phyloP scores from a whole-genome alignment of 306 rosid species.

The Crotalaria pallida region DNA sequence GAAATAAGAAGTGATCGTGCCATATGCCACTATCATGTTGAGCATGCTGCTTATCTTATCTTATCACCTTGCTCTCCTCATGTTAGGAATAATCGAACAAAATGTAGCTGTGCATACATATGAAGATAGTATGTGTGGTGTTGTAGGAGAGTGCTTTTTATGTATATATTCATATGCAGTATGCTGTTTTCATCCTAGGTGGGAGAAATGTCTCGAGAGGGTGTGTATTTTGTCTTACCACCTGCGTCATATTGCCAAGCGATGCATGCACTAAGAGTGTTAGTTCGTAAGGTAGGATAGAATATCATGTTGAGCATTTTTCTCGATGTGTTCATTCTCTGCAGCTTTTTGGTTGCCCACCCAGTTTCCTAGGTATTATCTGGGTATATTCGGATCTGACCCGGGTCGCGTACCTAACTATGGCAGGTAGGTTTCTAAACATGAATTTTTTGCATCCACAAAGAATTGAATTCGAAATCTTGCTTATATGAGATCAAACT shows the following conservation, averaged over 20 bases:
- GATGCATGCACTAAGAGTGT: background rate
- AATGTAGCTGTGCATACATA: constrained; percentile 20
- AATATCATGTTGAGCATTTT: constrained; percentile 5
- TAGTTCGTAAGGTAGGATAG: background rate
- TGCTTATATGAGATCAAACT: no score
- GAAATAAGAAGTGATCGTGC: constrained; percentile 3
- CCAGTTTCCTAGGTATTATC: no score
- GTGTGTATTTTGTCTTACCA: background rate
- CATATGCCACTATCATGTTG: background rate
- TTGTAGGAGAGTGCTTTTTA: background rate
- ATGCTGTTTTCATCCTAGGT: background rate
- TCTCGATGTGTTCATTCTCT: background rate
- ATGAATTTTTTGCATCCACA: no score
- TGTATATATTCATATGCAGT: background rate
- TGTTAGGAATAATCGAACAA: constrained; percentile 2
- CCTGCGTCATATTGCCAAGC: background rate
- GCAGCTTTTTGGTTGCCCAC: background rate
- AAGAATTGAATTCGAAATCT: no score
- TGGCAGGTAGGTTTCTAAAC: no score
- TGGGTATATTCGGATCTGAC: no score
- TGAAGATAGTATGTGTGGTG: background rate
- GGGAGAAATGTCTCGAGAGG: constrained; percentile 8
- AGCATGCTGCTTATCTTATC: constrained; percentile 6
- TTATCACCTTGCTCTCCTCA: background rate
- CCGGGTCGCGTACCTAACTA: no score